Base-by-base conservation (phyloP, 2,329 filamentous ascomycete species). In the Capronia epimyces region DNA sequence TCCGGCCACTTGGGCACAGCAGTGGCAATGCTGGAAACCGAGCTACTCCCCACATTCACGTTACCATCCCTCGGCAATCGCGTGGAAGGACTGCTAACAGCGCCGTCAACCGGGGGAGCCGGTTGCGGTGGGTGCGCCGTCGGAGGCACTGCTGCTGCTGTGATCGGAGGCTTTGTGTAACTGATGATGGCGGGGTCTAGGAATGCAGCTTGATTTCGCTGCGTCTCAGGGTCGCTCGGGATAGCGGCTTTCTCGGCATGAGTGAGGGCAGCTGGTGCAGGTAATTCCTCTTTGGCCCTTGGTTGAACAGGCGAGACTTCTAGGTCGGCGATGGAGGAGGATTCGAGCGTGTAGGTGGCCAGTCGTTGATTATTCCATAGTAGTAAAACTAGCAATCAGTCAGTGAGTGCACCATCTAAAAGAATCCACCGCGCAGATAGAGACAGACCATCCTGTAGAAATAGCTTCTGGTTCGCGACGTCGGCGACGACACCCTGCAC, bases 111-210 rank as follows among this genome's bases (percentile, higher is more conserved):
- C 49, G 64, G 50, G n/a, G 62, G 62, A 21, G 58, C 46, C 12
- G 53, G 44, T 24, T 60, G 60, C 24, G 46, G 40, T 34, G 59
- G 60, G 18, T 52, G 53, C 2, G 37, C 24, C 12, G 55, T 41
- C 10, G 55, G 45, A 32, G 56, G 46, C 5, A 34, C n/a, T 20
- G 45, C 21, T 18, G 34, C 29, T 37, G 15, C 34, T 41, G 54
- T 53, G 15, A 40, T 25, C 43, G 44, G 55, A 9, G 65, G 63
- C 53, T 66, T 69, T 8, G 71, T 67, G 65, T 87, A 79, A 64
- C 87, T 89, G 40, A 94, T 66, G 49, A 94, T 94, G 2, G 88
- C 88, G 9, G 88, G 88, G 62, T 94, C 88, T n/a, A 84, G 77
- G 62, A 93, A 89, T 60, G 50, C 64, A 29, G 59, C 47, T 22